Percentiles rank a stretch among this genome's conserved stretches.
Conservation (phyloP, 129 eudicot genomes). For the Tanacetum coccineum region DNA sequence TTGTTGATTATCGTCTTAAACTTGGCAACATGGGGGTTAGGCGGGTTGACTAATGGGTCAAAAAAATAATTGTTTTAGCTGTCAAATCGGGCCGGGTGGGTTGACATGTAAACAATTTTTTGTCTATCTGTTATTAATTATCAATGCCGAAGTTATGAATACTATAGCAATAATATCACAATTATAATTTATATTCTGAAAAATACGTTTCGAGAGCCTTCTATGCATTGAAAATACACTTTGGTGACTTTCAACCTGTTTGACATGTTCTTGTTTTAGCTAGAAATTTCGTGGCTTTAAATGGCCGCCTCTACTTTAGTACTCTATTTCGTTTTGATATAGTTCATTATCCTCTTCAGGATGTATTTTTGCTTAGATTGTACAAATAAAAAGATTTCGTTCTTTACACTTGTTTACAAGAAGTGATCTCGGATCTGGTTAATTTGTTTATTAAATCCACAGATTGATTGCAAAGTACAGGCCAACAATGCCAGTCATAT, state of each 20-base stretch:
- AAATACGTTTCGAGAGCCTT: too few species aligned
- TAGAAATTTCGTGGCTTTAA: neutral
- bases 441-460: conserved; percentile 15
- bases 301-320: neutral
- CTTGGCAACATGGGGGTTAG: too few species aligned
- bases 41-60: too few species aligned
- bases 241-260: neutral
- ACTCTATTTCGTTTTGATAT: neutral
- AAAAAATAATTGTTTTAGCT: too few species aligned
- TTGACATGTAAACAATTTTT: too few species aligned
- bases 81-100: too few species aligned
- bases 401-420: neutral
- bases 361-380: neutral
- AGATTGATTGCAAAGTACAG: conserved; percentile 72
- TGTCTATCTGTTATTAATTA: too few species aligned
- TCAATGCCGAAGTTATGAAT: too few species aligned
- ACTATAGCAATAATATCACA: too few species aligned
- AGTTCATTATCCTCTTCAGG: neutral
- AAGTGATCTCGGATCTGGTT: neutral
- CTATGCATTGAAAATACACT: too few species aligned
- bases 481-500: conserved; percentile 74
- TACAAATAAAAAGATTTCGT: neutral
- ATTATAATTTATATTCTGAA: too few species aligned
- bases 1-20: neutral
- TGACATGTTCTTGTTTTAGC: neutral